Evolutionary conservation across 164 flowering plant genomes (phyloP).

Genomic region (Berberis thunbergii): DNA sequence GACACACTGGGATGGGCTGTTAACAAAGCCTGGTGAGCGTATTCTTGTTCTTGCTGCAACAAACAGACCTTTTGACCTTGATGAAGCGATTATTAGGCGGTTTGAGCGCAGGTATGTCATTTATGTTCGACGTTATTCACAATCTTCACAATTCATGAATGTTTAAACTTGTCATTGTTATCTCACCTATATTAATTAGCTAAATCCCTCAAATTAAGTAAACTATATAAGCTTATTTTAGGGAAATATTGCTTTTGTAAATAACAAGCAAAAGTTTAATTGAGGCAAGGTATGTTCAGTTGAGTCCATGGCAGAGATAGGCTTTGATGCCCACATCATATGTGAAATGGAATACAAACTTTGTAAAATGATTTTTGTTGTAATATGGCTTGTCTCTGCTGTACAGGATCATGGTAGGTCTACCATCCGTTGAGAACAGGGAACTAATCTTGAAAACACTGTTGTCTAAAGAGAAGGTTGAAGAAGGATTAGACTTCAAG

Average conservation of each 20-base stretch:
- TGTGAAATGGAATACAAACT: not conserved
- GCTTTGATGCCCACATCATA: not conserved
- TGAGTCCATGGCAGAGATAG: too few species aligned
- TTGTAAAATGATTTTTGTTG: not conserved
- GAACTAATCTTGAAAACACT: slow-evolving; percentile 69
- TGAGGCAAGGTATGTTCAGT: too few species aligned
- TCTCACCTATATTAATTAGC: not conserved
- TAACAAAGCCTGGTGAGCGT: slow-evolving; percentile 68
- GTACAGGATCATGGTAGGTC: slow-evolving; percentile 82
- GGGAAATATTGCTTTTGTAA: too few species aligned
- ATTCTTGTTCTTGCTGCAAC: slow-evolving; percentile 96
- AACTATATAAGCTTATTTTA: too few species aligned
- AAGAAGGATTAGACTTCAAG: slow-evolving; percentile 55
- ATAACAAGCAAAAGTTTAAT: too few species aligned
- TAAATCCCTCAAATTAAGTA: too few species aligned
- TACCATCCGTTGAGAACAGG: slow-evolving; percentile 69
- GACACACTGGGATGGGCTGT: slow-evolving; percentile 96
- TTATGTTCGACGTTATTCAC: not conserved
- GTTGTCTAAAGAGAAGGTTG: slow-evolving; percentile 65
- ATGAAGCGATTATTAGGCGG: slow-evolving; percentile 44
- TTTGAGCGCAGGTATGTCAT: slow-evolving; percentile 75
- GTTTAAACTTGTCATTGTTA: not conserved
- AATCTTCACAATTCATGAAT: not conserved
- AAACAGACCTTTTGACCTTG: slow-evolving; percentile 95
- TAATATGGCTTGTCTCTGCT: not conserved